Conservation (phyloP, 345 rosid species). For the Salix caprea region DNA sequence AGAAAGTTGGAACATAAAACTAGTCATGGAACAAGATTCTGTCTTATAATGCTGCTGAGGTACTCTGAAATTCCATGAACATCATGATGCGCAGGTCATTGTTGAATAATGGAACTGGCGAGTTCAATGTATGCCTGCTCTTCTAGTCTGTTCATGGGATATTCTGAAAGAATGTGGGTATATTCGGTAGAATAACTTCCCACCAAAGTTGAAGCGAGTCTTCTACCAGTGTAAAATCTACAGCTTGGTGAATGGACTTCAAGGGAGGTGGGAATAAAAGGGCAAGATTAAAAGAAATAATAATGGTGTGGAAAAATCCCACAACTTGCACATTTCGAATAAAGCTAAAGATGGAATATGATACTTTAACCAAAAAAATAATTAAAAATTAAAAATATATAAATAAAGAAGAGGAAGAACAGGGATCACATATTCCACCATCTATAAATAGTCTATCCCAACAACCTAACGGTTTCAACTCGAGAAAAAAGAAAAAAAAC, state of each 20-base stretch:
- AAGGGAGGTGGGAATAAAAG: conserved; percentile 9
- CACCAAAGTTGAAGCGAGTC: background rate
- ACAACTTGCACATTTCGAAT: conserved; percentile 12
- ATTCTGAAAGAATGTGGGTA: background rate
- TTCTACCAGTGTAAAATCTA: background rate
- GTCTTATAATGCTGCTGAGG: background rate
- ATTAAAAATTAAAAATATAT: background rate
- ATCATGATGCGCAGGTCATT: background rate
- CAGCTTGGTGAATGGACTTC: background rate
- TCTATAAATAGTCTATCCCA: conserved; percentile 38
- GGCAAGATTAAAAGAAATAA: background rate
- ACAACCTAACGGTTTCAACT: conserved; percentile 19
- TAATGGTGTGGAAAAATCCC: conserved; percentile 14
- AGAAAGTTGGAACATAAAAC: too few relatives aligned
- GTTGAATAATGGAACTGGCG: background rate
- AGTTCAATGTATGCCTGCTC: background rate
- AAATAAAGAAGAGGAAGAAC: conserved; percentile 3
- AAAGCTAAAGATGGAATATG: conserved; percentile 20
- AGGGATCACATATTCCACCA: background rate
- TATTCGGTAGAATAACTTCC: background rate
- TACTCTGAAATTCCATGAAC: background rate
- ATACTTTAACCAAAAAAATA: background rate
- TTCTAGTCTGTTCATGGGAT: background rate
- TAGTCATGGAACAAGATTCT: background rate
- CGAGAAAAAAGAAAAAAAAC: conserved; percentile 6